A percentile compares a stretch with the other conserved stretches of the same genome.
Conservation (phyloP, 345 rosid species). For the Populus ilicifolia region DNA sequence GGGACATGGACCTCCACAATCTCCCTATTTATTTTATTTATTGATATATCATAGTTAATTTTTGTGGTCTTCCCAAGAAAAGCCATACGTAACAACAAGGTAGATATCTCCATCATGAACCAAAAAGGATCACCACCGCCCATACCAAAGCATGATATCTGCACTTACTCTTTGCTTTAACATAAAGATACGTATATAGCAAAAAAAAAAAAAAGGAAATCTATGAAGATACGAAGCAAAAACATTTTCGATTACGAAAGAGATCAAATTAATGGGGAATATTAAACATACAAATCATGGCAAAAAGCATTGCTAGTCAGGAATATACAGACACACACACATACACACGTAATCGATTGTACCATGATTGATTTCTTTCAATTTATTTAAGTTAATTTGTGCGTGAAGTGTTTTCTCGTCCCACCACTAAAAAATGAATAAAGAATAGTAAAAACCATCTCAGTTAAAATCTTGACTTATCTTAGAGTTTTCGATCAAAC, state of each 20-base stretch:
- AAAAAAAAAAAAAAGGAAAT: not conserved
- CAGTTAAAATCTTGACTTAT: too few species aligned
- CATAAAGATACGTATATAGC: not conserved
- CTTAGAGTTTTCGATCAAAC: too few species aligned
- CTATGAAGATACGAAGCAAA: too few species aligned
- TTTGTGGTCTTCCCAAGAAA: not conserved
- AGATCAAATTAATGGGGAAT: too few species aligned
- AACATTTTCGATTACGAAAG: too few species aligned
- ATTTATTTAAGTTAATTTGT: too few species aligned
- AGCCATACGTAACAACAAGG: conserved; percentile 2
- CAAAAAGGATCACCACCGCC: conserved; percentile 14
- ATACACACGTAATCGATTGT: not conserved
- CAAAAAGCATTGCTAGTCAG: conserved; percentile 4
- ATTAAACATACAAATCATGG: conserved; percentile 2
- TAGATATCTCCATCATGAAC: conserved; percentile 19
- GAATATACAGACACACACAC: not conserved
- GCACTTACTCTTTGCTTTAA: conserved; percentile 15
- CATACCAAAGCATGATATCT: conserved; percentile 23
- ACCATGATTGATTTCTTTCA: not conserved
- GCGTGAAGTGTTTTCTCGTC: too few species aligned
- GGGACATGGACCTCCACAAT: conserved; percentile 35
- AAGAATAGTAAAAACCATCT: too few species aligned
- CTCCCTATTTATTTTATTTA: not conserved
- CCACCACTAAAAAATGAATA: too few species aligned
- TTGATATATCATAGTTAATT: not conserved